phyloP scores from a whole-genome alignment of 2,329 filamentous ascomycete species.

The Aspergillus sp. region DNA sequence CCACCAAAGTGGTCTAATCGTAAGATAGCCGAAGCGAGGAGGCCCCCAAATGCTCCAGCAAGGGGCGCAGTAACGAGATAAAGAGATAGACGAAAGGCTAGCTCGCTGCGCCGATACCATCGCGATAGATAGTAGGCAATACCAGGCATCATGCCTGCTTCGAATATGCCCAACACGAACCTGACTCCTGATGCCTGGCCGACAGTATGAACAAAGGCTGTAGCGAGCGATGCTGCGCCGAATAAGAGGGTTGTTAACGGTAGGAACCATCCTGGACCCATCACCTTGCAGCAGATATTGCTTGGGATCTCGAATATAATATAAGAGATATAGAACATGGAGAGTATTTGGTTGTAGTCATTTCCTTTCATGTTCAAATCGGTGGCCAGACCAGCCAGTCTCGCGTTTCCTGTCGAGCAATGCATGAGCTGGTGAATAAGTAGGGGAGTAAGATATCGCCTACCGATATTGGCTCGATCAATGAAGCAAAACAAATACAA shows the following conservation, averaged over 20 bases:
- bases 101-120: conserved; percentile 70
- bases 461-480: conserved; percentile 70
- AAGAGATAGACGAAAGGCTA: conserved; percentile 65
- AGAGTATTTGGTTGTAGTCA: conserved; percentile 69
- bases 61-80: conserved; percentile 72
- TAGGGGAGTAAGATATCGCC: background rate
- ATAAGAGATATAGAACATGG: conserved; percentile 71
- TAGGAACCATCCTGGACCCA: conserved; percentile 74
- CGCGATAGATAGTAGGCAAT: conserved; percentile 72
- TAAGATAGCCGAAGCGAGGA: conserved; percentile 64
- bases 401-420: conserved; percentile 59
- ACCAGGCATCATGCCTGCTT: conserved; percentile 72
- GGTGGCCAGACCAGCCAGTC: conserved; percentile 62
- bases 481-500: conserved; percentile 74
- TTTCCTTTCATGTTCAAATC: conserved; percentile 61
- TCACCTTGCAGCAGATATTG: conserved; percentile 67
- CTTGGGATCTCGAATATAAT: conserved; percentile 71
- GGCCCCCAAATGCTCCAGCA: conserved; percentile 69
- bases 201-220: conserved; percentile 62
- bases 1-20: conserved; percentile 59
- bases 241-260: conserved; percentile 63
- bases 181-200: conserved; percentile 59
- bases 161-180: conserved; percentile 67
- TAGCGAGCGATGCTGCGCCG: conserved; percentile 63
- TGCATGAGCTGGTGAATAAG: too few relatives aligned